These are phyloP conservation scores for Aspergillus campestris DNA, from an alignment of 495 filamentous ascomycete species.

Conservation along the genomic window DNA sequence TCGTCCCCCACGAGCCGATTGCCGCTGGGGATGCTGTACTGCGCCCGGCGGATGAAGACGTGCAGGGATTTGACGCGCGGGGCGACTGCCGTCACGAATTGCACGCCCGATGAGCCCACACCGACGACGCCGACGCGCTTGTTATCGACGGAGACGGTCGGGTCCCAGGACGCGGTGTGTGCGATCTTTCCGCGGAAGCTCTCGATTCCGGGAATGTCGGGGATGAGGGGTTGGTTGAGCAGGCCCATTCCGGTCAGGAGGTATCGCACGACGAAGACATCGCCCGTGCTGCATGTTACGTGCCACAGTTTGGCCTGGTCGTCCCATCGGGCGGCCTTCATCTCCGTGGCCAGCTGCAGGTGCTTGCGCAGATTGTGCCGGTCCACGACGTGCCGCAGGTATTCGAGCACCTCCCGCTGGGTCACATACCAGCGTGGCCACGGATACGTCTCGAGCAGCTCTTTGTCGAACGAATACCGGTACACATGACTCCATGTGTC, in stretches of 20 bases:
- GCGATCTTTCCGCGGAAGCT: slow-evolving; percentile 13
- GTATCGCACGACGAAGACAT: slow-evolving; percentile 6
- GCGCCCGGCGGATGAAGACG: slow-evolving; percentile 40
- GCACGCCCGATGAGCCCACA: slow-evolving; percentile 37
- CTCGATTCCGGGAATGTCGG: slow-evolving; percentile 15
- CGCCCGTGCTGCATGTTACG: background rate
- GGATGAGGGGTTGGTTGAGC: slow-evolving; percentile 15
- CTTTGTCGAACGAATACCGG: slow-evolving; percentile 18
- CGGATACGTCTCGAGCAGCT: slow-evolving; percentile 12
- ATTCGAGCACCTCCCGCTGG: slow-evolving; percentile 17
- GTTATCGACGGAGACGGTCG: slow-evolving; percentile 18
- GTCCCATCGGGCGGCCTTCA: slow-evolving; percentile 11
- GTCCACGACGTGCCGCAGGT: slow-evolving; percentile 13
- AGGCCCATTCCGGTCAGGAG: slow-evolving; percentile 12
- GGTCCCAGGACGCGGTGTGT: slow-evolving; percentile 18
- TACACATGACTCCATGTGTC: slow-evolving; percentile 13
- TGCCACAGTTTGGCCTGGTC: slow-evolving; percentile 10
- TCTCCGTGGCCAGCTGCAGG: slow-evolving; percentile 15
- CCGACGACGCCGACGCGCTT: slow-evolving; percentile 42
- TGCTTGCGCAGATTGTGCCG: slow-evolving; percentile 13
- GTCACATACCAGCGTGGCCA: slow-evolving; percentile 11
- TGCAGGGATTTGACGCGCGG: slow-evolving; percentile 25
- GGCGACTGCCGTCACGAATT: slow-evolving; percentile 24
- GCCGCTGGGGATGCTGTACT: slow-evolving; percentile 38
- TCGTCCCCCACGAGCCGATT: slow-evolving; percentile 12